Percentiles rank a stretch among this genome's conserved stretches.
Evolutionary conservation across 78 protist genomes (phyloP).

Genomic region (Abeoforma whisleri): DNA sequence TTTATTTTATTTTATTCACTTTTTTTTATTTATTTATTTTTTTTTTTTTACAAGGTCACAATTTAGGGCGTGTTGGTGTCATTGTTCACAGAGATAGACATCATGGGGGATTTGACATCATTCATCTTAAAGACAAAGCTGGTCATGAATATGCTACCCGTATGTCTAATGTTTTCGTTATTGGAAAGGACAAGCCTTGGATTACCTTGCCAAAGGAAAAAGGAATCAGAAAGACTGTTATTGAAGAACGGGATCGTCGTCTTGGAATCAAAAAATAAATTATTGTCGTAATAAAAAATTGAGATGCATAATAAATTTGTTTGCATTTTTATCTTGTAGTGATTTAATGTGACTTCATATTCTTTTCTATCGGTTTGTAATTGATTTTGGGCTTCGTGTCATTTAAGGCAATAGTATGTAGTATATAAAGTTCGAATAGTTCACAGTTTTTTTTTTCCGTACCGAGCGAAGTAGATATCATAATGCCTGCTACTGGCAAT

Average conservation of each 20-base stretch:
- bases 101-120: constrained; percentile 92
- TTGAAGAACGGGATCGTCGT: constrained; percentile 75
- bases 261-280: constrained; percentile 18
- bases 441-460: too few species aligned
- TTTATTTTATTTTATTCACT: constrained; percentile 51
- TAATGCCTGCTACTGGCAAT: too few species aligned
- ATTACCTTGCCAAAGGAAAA: constrained; percentile 87
- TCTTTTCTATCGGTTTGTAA: too few species aligned
- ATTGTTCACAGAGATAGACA: constrained; percentile 77
- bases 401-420: too few species aligned
- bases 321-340: too few species aligned
- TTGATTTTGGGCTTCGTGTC: too few species aligned
- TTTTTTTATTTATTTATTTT: constrained; percentile 79
- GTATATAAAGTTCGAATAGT: too few species aligned
- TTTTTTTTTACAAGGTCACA: constrained; percentile 98
- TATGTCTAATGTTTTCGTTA: constrained; percentile 85
- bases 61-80: constrained; percentile 97
- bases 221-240: constrained; percentile 74
- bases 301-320: too few species aligned
- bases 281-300: too few species aligned
- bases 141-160: constrained; percentile 97
- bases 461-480: too few species aligned
- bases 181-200: constrained; percentile 78
- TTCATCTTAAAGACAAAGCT: constrained; percentile 81
- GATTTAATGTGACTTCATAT: too few species aligned